Conservation (phyloP, 208 protist species). For the Acanthamoeba sp. region DNA sequence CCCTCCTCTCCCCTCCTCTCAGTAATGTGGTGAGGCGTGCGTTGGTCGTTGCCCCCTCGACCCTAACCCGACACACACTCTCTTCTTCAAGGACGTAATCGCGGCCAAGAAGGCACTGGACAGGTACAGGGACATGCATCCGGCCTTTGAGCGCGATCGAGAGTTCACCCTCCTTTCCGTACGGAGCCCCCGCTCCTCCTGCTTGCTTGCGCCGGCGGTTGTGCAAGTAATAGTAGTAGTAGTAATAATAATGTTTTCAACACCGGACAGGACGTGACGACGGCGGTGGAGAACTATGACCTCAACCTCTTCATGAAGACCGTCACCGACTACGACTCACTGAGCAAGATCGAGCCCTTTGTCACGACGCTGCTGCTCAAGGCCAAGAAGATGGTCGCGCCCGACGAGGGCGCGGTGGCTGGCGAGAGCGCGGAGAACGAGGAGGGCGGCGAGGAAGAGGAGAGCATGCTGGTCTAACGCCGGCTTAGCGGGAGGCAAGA, state of each 20-base stretch:
- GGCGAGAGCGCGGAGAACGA: not conserved
- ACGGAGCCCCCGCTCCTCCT: too few relatives aligned
- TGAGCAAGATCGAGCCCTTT: not conserved
- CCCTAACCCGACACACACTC: not conserved
- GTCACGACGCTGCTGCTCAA: not conserved
- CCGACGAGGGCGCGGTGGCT: not conserved
- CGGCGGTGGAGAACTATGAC: conserved; percentile 2
- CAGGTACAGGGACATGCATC: not conserved
- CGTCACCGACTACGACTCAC: not conserved
- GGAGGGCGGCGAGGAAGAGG: not conserved
- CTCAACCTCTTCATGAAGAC: not conserved
- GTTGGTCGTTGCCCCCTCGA: not conserved
- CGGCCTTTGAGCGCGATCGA: conserved; percentile 19
- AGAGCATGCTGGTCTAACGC: not conserved
- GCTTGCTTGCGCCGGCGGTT: too few relatives aligned
- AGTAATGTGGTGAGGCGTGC: too few relatives aligned
- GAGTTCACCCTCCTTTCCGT: conserved; percentile 22
- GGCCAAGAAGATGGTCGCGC: conserved; percentile 5
- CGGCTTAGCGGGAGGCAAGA: too few relatives aligned
- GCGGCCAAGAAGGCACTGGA: conserved; percentile 15
- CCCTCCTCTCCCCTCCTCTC: not conserved
- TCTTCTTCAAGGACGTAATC: not conserved
- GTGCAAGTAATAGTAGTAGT: too few relatives aligned
- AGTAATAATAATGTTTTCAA: too few relatives aligned
- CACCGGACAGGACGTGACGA: conserved; percentile 10